These are phyloP conservation scores for Pholiota microspora DNA, from an alignment of 768 basidiomycete species.

Conservation along the genomic window DNA sequence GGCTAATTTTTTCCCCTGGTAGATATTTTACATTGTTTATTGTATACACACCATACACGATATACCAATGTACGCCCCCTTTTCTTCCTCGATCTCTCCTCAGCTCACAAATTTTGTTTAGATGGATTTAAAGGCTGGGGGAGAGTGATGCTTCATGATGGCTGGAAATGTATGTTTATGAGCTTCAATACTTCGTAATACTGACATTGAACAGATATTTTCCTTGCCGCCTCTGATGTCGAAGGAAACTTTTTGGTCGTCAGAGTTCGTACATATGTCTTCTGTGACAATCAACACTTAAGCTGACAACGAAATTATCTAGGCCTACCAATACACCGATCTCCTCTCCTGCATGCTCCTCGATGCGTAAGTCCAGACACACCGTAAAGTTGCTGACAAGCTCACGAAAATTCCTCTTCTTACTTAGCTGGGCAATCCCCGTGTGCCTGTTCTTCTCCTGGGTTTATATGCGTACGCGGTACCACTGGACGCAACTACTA, in stretches of 20 bases:
- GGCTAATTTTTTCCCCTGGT: slow-evolving; percentile 3
- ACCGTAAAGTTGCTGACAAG: not conserved
- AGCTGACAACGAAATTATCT: not conserved
- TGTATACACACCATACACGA: slow-evolving; percentile 85
- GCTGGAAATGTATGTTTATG: slow-evolving; percentile 75
- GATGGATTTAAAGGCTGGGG: slow-evolving; percentile 86
- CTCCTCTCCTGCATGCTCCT: slow-evolving; percentile 90
- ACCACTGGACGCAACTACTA: slow-evolving; percentile 81
- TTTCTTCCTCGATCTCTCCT: slow-evolving; percentile 2
- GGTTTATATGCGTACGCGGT: slow-evolving; percentile 76
- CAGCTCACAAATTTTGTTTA: slow-evolving; percentile 26
- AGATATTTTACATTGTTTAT: slow-evolving; percentile 79
- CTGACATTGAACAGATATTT: slow-evolving; percentile 49
- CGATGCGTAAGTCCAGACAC: slow-evolving; percentile 60
- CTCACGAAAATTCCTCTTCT: not conserved
- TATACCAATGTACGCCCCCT: slow-evolving; percentile 68
- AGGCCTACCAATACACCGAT: slow-evolving; percentile 87
- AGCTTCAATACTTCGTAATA: not conserved
- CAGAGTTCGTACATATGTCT: slow-evolving; percentile 43
- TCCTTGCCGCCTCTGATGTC: slow-evolving; percentile 79
- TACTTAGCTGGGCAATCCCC: slow-evolving; percentile 79
- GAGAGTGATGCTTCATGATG: slow-evolving; percentile 68
- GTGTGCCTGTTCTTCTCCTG: slow-evolving; percentile 82
- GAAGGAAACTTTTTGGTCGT: slow-evolving; percentile 88
- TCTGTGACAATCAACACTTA: not conserved